Base-by-base conservation (phyloP, 495 filamentous ascomycete species). In the Zalerion maritima region DNA sequence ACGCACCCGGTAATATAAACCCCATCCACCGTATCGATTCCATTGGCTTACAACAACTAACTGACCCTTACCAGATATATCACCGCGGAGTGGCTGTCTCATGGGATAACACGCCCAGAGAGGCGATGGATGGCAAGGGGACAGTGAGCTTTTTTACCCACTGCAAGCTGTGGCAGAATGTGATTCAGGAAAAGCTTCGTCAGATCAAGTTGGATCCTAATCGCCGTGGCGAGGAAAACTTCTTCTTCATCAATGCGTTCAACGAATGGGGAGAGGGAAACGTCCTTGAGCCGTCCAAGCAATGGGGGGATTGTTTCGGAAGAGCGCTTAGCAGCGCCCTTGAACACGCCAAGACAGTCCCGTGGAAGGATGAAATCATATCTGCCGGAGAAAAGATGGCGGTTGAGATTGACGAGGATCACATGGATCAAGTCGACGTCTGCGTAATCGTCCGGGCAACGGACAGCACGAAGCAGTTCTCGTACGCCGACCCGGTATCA, bases 251-350 rank as follows among this genome's bases (percentile, higher is more conserved):
- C 25, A 27, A 27, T 17, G 25, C 25, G 5, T 17, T 27, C 25
- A 27, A 27, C 25, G 25, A 27, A 17, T 27, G 25, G 25, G 25
- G 25, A 14, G 25, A 27, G 25, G 25, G 25, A 14, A 27, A 27
- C 25, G 25, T 27, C 14, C 25, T 27, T 14, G 25, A 27, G 25
- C 25, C 25, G 25, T 27, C 25, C 14, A 4, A 16, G 25, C 25
- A 27, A 17, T 27, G 25, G 25, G 25, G 25, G 6, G 25, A 27
- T 17, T 6, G 11, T 5, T 27, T 16, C 25, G 25, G 25, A 14
- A 14, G 12, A 5, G 25, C 25, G 11, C n/a, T n/a, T n/a, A n/a
- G n/a, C n/a, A n/a, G n/a, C n/a, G n/a, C n/a, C n/a, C n/a, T n/a
- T n/a, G n/a, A 7, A 14, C 14, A 7, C 4, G 25, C 25, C 6